Evolutionary conservation across 768 basidiomycete species (phyloP).

Genomic region (Russula earlei): DNA sequence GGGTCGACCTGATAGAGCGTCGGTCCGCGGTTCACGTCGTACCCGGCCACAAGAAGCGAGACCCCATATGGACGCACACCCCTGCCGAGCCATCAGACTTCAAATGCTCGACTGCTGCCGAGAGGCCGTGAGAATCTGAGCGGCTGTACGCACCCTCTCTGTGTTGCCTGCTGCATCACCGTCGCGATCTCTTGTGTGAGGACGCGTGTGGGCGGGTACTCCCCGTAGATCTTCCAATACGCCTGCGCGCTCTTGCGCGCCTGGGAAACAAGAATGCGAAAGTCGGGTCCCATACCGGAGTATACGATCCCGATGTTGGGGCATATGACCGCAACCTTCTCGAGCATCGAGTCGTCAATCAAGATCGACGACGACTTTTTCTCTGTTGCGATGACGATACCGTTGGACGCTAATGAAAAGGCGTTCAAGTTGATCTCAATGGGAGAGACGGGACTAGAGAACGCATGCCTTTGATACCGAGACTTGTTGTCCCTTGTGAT

Average conservation of each 20-base stretch:
- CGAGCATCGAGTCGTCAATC: slow-evolving; percentile 95
- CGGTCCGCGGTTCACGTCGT: slow-evolving; percentile 90
- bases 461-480: slow-evolving; percentile 90
- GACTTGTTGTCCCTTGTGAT: slow-evolving; percentile 87
- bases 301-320: slow-evolving; percentile 99
- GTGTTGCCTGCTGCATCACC: slow-evolving; percentile 98
- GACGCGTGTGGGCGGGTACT: slow-evolving; percentile 95
- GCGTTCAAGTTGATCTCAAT: slow-evolving; percentile 18
- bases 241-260: slow-evolving; percentile 97
- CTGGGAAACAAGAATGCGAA: slow-evolving; percentile 85
- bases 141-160: slow-evolving; percentile 69
- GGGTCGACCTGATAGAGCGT: slow-evolving; percentile 99
- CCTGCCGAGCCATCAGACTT: slow-evolving; percentile 35
- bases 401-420: slow-evolving; percentile 73
- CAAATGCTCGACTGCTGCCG: background rate
- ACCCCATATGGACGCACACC: slow-evolving; percentile 99
- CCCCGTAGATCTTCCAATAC: slow-evolving; percentile 99
- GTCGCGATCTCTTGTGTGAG: slow-evolving; percentile 96
- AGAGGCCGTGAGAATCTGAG: background rate
- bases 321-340: slow-evolving; percentile 94
- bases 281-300: slow-evolving; percentile 99
- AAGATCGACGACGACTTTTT: slow-evolving; percentile 98
- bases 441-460: background rate
- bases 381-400: slow-evolving; percentile 98
- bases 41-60: slow-evolving; percentile 92